Evolutionary conservation across 768 basidiomycete genomes (phyloP), one percentile per base, ranked within the genome.

Genomic region (Clitopilus hobsonii): DNA sequence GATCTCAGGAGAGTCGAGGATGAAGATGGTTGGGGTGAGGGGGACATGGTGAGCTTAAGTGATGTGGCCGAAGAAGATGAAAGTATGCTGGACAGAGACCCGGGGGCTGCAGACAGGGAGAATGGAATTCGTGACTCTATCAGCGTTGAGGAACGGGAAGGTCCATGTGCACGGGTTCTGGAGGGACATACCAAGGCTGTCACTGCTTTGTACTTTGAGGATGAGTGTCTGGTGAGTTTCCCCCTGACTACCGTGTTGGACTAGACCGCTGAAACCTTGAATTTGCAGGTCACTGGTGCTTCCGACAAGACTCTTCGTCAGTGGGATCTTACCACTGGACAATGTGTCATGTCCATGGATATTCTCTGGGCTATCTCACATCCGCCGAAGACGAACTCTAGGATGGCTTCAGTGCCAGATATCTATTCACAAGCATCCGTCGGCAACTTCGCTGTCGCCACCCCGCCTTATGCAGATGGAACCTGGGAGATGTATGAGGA

Each of bases 271-370:
- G n/a, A n/a, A n/a, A n/a, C n/a, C n/a, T n/a, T n/a, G n/a, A n/a
- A n/a, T n/a, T n/a, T n/a, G n/a, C n/a, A 95, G 94, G 92, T 98
- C 11, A 98, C 95, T 6, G 97, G 97, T 28, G 96, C 97, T 5
- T 94, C 92, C 3, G 97, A 99, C 74, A 98, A 98, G 72, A 99
- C 97, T 0, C 80, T 99, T 53, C 91, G 97, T 2, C 96, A 98
- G 67, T 99, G 97, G 97, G 97, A 98, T 66, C 82, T 98, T 53
- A 84, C 82, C 18, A 98, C 97, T 0, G 97, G 96, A 6, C 97
- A 98, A 76, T 99, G 97, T 70, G 88, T 98, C 47, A 88, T 97
- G 77, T 96, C 96, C 22, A 99, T 99, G 97, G 97, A 99, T 70
- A 97, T 99, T 59, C 84, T 99, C 23, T 99, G 97, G 97, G 97